Percentiles rank a stretch among this genome's conserved stretches.
phyloP scores from a whole-genome alignment of 768 basidiomycete genomes.

The Tubosaeta brunneosetosa region DNA sequence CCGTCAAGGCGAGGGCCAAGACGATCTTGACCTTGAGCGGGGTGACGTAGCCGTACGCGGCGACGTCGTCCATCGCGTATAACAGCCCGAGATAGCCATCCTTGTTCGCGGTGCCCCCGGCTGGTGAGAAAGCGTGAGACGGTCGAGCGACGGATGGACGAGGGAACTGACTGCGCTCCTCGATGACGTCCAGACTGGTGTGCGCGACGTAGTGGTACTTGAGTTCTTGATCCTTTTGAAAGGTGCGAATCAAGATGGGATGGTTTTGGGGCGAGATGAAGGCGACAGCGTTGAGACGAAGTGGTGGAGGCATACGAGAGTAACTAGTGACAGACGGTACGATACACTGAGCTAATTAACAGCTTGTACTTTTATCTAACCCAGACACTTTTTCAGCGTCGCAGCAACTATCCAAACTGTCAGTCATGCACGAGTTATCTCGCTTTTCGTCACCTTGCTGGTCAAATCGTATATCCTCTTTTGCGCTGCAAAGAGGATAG shows the following conservation, averaged over 20 bases:
- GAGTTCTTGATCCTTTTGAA: constrained; percentile 55
- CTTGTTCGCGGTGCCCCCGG: constrained; percentile 44
- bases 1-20: constrained; percentile 71
- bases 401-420: constrained; percentile 4
- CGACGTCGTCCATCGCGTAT: constrained; percentile 90
- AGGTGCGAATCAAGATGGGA: constrained; percentile 70
- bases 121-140: constrained; percentile 11
- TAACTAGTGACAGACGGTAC: background rate
- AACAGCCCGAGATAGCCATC: constrained; percentile 85
- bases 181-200: constrained; percentile 85
- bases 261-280: constrained; percentile 84
- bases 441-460: constrained; percentile 37
- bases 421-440: background rate
- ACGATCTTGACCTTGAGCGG: constrained; percentile 87
- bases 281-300: constrained; percentile 76
- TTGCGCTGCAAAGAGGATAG: constrained; percentile 90
- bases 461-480: constrained; percentile 74
- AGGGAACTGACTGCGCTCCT: constrained; percentile 72
- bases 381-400: constrained; percentile 8
- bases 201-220: constrained; percentile 93
- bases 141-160: background rate
- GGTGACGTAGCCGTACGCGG: constrained; percentile 88
- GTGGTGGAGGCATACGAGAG: constrained; percentile 49
- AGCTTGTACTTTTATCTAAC: background rate
- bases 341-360: background rate